Base-by-base conservation (phyloP, 106 monocot species). In the Acanthochlamys bracteata region DNA sequence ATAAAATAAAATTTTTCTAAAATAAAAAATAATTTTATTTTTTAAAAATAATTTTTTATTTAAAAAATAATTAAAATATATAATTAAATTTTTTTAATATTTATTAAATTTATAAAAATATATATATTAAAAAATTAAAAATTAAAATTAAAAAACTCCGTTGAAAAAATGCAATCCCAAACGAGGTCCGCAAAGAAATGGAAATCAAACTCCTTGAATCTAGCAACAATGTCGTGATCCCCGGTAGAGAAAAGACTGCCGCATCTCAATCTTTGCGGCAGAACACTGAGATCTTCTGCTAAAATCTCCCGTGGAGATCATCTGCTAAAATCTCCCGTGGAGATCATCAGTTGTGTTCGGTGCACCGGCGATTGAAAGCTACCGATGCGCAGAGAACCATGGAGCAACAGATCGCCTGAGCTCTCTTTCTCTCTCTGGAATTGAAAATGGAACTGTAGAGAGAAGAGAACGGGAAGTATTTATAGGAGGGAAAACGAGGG, bases 141-240 rank as follows among this genome's bases (percentile, higher is more conserved):
- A n/a, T n/a, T n/a, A n/a, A n/a, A n/a, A n/a, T n/a, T n/a, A n/a
- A n/a, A n/a, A n/a, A n/a, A n/a, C n/a, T n/a, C n/a, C n/a, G n/a
- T n/a, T n/a, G n/a, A n/a, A n/a, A n/a, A n/a, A n/a, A n/a, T n/a
- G n/a, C n/a, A n/a, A n/a, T n/a, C n/a, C n/a, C n/a, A n/a, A n/a
- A n/a, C n/a, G n/a, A n/a, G n/a, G n/a, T n/a, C 96, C 96, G 71
- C 96, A 98, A 8, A 98, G 71, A 70, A 98, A 98, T 23, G 96
- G 72, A 98, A 98, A 70, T 98, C 91, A 24, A 65, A 68, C 74
- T 69, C 63, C 17, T 71, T 61, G 65, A 98, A 98, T 78, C 65
- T 84, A 53, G 70, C 24, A 24, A 78, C 90, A 25, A 80, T 74
- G 0, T 74, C 82, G 63, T 71, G 55, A 47, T 72, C 82, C 53